phyloP scores from a whole-genome alignment of 108 stramenopile genomes.

The Thalassiosira profunda region DNA sequence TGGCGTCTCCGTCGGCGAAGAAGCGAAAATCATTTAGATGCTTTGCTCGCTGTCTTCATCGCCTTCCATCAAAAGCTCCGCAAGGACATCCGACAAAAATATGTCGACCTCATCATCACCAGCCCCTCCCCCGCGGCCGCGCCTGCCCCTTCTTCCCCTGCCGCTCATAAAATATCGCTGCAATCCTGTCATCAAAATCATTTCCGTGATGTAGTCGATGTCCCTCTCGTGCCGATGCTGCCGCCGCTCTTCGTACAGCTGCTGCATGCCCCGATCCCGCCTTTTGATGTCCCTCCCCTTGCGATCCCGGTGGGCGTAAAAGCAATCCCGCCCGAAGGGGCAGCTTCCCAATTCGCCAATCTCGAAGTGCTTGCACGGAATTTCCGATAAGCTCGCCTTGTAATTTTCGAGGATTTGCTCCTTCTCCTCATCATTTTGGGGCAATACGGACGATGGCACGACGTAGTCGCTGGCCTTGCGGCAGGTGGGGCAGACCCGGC shows the following conservation, averaged over 20 bases:
- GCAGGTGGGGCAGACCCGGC: constrained; percentile 63
- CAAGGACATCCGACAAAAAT: no score
- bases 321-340: constrained; percentile 65
- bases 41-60: no score
- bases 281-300: constrained; percentile 48
- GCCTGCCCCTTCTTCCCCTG: background rate
- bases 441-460: constrained; percentile 35
- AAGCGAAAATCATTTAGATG: no score
- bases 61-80: no score
- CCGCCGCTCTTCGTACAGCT: constrained; percentile 49
- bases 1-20: no score
- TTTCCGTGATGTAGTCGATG: constrained; percentile 16
- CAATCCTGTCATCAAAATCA: constrained; percentile 22
- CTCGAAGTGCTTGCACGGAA: constrained; percentile 48
- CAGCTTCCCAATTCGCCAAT: constrained; percentile 52
- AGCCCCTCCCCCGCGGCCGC: background rate
- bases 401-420: constrained; percentile 25
- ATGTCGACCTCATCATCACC: no score
- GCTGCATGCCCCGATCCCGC: constrained; percentile 39
- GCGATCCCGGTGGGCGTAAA: constrained; percentile 53
- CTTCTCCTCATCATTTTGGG: constrained; percentile 39
- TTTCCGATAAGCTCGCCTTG: constrained; percentile 36
- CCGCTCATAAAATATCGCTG: background rate
- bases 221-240: constrained; percentile 11
- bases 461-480: constrained; percentile 51